Percentiles rank a stretch among this genome's conserved stretches.
Conservation (phyloP, 176 grass and related monocot species). For the Oryza meyeriana region DNA sequence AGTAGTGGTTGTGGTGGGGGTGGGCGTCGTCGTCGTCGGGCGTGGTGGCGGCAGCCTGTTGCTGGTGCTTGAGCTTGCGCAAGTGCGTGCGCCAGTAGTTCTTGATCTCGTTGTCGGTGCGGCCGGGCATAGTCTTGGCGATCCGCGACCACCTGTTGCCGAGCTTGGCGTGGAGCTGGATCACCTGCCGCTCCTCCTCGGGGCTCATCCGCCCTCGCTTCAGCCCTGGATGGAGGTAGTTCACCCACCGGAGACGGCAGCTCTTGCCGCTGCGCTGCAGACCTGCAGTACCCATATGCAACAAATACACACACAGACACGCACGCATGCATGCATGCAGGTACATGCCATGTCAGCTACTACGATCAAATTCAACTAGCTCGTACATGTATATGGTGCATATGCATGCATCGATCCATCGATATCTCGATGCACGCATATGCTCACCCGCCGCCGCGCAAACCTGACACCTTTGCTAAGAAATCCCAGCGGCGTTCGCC, state of each 20-base stretch:
- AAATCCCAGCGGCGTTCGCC: conserved; percentile 80
- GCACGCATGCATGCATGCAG: background rate
- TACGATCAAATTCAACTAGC: background rate
- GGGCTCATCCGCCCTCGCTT: conserved; percentile 64
- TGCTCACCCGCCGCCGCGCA: conserved; percentile 50
- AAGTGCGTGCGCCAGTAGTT: conserved; percentile 72
- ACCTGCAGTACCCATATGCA: conserved; percentile 17
- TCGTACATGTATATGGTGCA: background rate
- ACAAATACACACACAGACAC: no score
- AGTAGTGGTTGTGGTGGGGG: background rate
- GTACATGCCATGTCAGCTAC: background rate
- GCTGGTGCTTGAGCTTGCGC: conserved; percentile 39
- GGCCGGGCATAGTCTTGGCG: conserved; percentile 51
- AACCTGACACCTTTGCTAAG: conserved; percentile 72
- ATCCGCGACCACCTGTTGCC: conserved; percentile 68
- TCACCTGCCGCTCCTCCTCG: conserved; percentile 52
- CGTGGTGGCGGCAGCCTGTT: background rate
- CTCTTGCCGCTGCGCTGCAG: conserved; percentile 65
- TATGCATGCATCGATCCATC: background rate
- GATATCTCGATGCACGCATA: background rate
- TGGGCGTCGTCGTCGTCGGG: background rate
- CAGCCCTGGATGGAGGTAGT: conserved; percentile 67
- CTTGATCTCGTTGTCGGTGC: conserved; percentile 83
- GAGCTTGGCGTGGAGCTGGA: conserved; percentile 55
- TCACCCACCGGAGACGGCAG: conserved; percentile 73